phyloP scores from a whole-genome alignment of 2,329 filamentous ascomycete genomes.

The Colletotrichum agaves region DNA sequence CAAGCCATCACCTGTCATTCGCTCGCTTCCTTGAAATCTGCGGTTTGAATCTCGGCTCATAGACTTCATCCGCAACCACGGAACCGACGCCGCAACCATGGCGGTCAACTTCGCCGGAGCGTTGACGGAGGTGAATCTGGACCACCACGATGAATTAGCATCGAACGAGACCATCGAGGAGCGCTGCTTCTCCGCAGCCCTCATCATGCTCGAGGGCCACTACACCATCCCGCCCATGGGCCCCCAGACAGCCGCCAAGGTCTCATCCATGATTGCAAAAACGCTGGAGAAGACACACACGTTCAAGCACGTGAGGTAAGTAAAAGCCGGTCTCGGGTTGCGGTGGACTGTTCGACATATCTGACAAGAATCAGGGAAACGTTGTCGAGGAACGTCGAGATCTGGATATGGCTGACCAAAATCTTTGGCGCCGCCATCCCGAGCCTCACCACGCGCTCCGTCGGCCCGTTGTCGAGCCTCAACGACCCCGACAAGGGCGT shows the following conservation, averaged over 20 bases:
- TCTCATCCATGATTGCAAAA: conserved; percentile 67
- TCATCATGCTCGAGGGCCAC: conserved; percentile 71
- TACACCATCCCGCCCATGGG: conserved; percentile 69
- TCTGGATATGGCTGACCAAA: conserved; percentile 73
- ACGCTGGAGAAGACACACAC: conserved; percentile 73
- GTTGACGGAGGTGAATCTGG: conserved; percentile 32
- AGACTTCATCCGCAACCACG: background rate
- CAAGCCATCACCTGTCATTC: background rate
- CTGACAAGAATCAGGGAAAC: conserved; percentile 58
- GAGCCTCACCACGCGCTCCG: conserved; percentile 67
- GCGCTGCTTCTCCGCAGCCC: conserved; percentile 68
- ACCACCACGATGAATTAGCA: conserved; percentile 42
- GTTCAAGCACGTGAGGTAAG: conserved; percentile 67
- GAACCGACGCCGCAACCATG: conserved; percentile 24
- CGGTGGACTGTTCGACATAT: conserved; percentile 14
- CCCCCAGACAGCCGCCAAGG: conserved; percentile 62
- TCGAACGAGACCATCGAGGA: conserved; percentile 69
- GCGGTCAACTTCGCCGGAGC: conserved; percentile 29
- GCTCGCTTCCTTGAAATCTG: too few species aligned
- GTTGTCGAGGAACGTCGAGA: conserved; percentile 70
- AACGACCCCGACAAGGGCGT: conserved; percentile 66
- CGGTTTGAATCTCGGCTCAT: too few species aligned
- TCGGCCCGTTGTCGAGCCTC: conserved; percentile 64
- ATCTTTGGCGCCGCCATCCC: conserved; percentile 71
- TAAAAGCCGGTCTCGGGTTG: background rate